Conservation (phyloP, 176 grass and related monocot species). For the Ensete glaucum region DNA sequence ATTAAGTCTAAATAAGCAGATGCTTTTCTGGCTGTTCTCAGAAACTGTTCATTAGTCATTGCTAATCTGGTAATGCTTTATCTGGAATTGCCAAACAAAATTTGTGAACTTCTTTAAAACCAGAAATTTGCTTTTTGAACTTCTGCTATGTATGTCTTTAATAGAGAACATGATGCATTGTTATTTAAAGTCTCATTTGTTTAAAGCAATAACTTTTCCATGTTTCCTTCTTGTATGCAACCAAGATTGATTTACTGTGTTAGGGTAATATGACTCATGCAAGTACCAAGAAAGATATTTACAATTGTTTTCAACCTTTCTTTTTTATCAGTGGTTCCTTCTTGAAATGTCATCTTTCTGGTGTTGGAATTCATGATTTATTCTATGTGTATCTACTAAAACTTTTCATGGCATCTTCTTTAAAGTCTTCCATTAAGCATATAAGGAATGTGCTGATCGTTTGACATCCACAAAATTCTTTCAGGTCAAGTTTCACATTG, state of each 20-base stretch:
- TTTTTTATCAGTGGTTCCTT: background rate
- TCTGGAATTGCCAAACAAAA: background rate
- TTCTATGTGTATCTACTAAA: background rate
- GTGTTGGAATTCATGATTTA: background rate
- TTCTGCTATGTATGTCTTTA: background rate
- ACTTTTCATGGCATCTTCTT: background rate
- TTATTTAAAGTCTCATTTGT: background rate
- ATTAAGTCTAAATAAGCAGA: background rate
- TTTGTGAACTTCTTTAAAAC: background rate
- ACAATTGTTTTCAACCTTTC: background rate
- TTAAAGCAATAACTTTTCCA: background rate
- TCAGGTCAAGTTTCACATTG: constrained; percentile 86
- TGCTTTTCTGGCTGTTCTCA: background rate
- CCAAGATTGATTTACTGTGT: background rate
- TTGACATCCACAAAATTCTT: background rate
- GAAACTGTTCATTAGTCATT: background rate
- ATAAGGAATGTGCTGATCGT: background rate
- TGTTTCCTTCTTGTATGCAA: background rate
- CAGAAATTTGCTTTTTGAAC: background rate
- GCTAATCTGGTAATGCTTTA: background rate
- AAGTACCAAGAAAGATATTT: background rate
- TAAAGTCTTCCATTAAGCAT: background rate
- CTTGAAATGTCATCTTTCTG: background rate
- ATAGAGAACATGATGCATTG: background rate
- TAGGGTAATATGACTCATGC: background rate